Conservation (phyloP, 352 stramenopile species). For the Elongisporangium senticosum region DNA sequence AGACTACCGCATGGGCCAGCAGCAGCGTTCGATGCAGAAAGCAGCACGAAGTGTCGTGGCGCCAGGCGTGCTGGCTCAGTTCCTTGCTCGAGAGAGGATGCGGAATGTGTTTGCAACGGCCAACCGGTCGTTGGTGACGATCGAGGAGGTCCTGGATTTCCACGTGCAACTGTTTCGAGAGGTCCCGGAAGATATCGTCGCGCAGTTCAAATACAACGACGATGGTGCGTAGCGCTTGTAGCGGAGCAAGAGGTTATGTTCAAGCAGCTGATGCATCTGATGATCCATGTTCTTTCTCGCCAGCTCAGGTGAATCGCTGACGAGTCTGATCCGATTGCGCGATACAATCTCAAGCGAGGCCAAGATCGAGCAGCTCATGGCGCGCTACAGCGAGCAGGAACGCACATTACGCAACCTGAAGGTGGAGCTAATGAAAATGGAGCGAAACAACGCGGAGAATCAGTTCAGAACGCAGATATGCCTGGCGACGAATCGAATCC, state of each 20-base stretch:
- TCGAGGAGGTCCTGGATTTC: slow-evolving; percentile 41
- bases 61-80: slow-evolving; percentile 33
- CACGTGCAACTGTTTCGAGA: slow-evolving; percentile 43
- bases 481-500: slow-evolving; percentile 52
- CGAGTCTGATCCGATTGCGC: slow-evolving; percentile 52
- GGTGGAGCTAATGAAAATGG: slow-evolving; percentile 59
- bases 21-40: not conserved
- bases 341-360: slow-evolving; percentile 62
- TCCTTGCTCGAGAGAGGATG: slow-evolving; percentile 30
- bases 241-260: no score
- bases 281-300: not conserved
- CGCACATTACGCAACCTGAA: slow-evolving; percentile 40
- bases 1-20: not conserved
- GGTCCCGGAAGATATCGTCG: slow-evolving; percentile 65
- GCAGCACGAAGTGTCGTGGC: slow-evolving; percentile 2
- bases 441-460: slow-evolving; percentile 43
- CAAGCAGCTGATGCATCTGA: no score
- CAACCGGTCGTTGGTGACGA: slow-evolving; percentile 1
- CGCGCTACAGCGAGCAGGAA: slow-evolving; percentile 42
- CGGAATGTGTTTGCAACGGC: slow-evolving; percentile 7
- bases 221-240: slow-evolving; percentile 34
- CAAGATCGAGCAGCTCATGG: slow-evolving; percentile 40
- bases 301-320: slow-evolving; percentile 58
- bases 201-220: slow-evolving; percentile 80
- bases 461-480: slow-evolving; percentile 49